Evolutionary conservation across 768 basidiomycete species (phyloP), one percentile per base, ranked within the genome.

Genomic region (Psilocybe cubensis): DNA sequence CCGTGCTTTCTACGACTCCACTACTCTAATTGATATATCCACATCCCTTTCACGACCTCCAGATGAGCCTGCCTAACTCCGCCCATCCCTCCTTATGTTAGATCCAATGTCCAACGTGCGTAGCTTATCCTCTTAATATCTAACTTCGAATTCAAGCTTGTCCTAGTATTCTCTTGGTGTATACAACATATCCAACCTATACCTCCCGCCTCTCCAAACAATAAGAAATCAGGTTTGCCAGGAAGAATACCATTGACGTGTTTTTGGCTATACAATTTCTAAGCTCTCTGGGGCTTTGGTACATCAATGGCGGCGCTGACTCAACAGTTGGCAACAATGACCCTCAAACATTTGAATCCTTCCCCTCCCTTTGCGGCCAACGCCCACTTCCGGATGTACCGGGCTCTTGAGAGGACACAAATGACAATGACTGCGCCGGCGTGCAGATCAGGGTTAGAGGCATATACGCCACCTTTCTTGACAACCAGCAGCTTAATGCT

Each of bases 221-320:
- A 68, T 67, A 79, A 67, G 66, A 82, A 71, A 60, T 67, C 44
- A 21, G 58, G 63, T 8, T 42, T 59, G 8, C 65, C 66, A 52
- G 78, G 74, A 41, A 76, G 82, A 58, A 68, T 94, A 24, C 87
- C 92, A 33, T 84, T 96, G 59, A 94, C 92, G 1, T 96, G 92
- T 68, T 95, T 96, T 68, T 96, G 93, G 92, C 92, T 95, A 68
- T 94, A 96, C 69, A 92, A 97, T 74, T 82, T 96, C 25, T 89
- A 91, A 60, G 83, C 92, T 0, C 70, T 92, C 35, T 96, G 94
- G 93, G 91, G 86, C 35, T 81, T 94, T 49, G 87, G 86, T 6
- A 82, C 87, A 0, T 79, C 84, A 1, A 76, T 83, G 14, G 59
- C 73, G 14, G 80, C 83, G 27, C 65, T 94, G 9, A 80, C 84